Percentiles rank a stretch among this genome's conserved stretches.
These are phyloP conservation scores for Sphagnum tenellum DNA, from an alignment of 225 moss, liverwort and hornwort genomes.

Conservation along the genomic window DNA sequence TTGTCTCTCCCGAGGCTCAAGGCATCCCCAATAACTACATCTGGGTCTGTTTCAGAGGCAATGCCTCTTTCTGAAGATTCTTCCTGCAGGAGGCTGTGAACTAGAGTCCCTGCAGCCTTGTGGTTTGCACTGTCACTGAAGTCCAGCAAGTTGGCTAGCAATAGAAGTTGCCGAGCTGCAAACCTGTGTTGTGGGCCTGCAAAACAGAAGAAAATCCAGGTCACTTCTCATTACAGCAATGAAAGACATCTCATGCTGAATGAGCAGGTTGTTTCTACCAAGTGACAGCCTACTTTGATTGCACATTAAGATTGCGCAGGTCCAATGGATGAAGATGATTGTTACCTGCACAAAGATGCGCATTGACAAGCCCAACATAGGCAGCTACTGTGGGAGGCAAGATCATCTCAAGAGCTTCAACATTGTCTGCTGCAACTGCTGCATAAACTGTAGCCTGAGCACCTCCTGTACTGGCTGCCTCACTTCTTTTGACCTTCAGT, in stretches of 20 bases:
- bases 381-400: slow-evolving; percentile 77
- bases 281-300: too few relatives aligned
- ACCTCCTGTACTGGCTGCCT: slow-evolving; percentile 70
- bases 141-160: slow-evolving; percentile 66
- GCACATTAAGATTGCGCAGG: too few relatives aligned
- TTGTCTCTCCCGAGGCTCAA: slow-evolving; percentile 60
- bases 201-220: not conserved
- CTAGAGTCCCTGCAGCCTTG: slow-evolving; percentile 58
- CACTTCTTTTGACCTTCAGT: slow-evolving; percentile 62
- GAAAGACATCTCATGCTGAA: too few relatives aligned
- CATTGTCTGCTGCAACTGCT: slow-evolving; percentile 50
- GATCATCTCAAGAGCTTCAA: slow-evolving; percentile 74
- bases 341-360: slow-evolving; percentile 73
- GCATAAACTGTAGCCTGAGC: slow-evolving; percentile 77
- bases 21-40: slow-evolving; percentile 71
- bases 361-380: slow-evolving; percentile 66
- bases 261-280: too few relatives aligned
- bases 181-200: slow-evolving; percentile 72
- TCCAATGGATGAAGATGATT: not conserved
- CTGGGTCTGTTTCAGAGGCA: slow-evolving; percentile 21
- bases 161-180: slow-evolving; percentile 74
- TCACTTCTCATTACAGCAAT: too few relatives aligned
- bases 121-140: slow-evolving; percentile 80
- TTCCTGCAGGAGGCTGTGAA: slow-evolving; percentile 64
- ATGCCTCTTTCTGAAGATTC: slow-evolving; percentile 39